Conservation (phyloP, 73 alveolate species). For the Uronychia setigera region DNA sequence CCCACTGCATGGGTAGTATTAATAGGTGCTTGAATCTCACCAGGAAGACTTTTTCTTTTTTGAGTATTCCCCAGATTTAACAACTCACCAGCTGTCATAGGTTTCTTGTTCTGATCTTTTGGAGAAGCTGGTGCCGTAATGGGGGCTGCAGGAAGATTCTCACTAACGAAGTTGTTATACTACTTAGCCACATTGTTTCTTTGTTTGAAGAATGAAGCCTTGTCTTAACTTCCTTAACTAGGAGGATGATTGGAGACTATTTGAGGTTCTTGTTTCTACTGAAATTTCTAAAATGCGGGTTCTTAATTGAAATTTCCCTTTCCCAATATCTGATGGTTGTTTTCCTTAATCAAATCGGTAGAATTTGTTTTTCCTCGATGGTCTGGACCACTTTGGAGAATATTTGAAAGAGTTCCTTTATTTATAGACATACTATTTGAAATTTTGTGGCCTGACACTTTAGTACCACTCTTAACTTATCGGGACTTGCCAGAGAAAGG, state of each 20-base stretch:
- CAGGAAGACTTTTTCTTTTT: neutral
- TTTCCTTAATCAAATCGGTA: neutral
- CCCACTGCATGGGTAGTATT: neutral
- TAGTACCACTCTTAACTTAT: neutral
- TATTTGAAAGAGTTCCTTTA: neutral
- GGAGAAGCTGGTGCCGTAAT: neutral
- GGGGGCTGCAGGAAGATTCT: neutral
- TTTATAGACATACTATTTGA: neutral
- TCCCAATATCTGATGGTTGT: neutral
- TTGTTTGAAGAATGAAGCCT: neutral
- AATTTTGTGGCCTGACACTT: neutral
- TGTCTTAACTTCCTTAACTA: neutral
- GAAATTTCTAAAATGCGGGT: no score
- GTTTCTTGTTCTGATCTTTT: neutral
- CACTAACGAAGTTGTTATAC: neutral
- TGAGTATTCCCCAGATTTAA: constrained; percentile 5
- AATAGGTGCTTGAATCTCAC: neutral
- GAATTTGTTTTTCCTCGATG: neutral
- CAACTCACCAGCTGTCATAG: neutral
- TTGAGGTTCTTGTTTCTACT: no score
- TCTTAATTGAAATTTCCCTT: no score
- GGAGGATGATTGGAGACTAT: no score
- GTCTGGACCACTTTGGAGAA: neutral
- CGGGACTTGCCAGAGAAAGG: neutral
- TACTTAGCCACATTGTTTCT: neutral